phyloP scores from a whole-genome alignment of 371 early-diverging fungal genomes.

The Syncephalastrum racemosum region DNA sequence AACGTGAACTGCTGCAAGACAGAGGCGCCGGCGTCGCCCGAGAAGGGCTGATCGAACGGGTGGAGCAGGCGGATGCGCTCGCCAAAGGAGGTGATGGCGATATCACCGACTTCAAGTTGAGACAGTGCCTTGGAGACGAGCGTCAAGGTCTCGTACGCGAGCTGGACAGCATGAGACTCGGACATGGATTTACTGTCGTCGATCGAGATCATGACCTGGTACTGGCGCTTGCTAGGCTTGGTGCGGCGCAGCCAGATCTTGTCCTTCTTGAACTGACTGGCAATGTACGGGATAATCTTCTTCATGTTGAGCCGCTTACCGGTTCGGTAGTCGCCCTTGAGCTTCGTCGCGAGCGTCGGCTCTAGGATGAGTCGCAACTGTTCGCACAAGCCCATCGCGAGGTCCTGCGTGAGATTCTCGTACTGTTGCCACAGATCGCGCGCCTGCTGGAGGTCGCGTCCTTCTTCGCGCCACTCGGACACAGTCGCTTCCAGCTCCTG shows the following conservation, averaged over 20 bases:
- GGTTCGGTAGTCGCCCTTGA: slow-evolving; percentile 98
- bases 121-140: slow-evolving; percentile 89
- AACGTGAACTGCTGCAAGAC: slow-evolving; percentile 90
- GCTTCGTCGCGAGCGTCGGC: slow-evolving; percentile 94
- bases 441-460: slow-evolving; percentile 63
- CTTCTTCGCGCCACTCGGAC: slow-evolving; percentile 61
- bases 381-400: slow-evolving; percentile 90
- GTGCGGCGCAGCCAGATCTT: slow-evolving; percentile 99
- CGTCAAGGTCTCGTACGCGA: slow-evolving; percentile 92
- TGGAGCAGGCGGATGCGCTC: slow-evolving; percentile 84
- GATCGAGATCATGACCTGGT: slow-evolving; percentile 97
- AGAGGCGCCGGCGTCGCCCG: slow-evolving; percentile 85
- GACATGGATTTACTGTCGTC: slow-evolving; percentile 99
- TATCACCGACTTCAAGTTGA: slow-evolving; percentile 93
- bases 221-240: slow-evolving; percentile 96
- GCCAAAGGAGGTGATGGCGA: slow-evolving; percentile 91
- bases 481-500: slow-evolving; percentile 58
- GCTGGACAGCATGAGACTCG: slow-evolving; percentile 81
- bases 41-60: slow-evolving; percentile 90
- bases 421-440: slow-evolving; percentile 88
- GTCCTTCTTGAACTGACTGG: slow-evolving; percentile 98
- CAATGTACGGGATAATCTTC: slow-evolving; percentile 99
- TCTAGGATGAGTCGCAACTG: slow-evolving; percentile 96
- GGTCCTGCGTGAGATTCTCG: slow-evolving; percentile 83
- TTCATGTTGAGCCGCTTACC: slow-evolving; percentile 99